These are phyloP conservation scores for Globisporangium abappressorium DNA, from an alignment of 352 stramenopile genomes.

Conservation along the genomic window DNA sequence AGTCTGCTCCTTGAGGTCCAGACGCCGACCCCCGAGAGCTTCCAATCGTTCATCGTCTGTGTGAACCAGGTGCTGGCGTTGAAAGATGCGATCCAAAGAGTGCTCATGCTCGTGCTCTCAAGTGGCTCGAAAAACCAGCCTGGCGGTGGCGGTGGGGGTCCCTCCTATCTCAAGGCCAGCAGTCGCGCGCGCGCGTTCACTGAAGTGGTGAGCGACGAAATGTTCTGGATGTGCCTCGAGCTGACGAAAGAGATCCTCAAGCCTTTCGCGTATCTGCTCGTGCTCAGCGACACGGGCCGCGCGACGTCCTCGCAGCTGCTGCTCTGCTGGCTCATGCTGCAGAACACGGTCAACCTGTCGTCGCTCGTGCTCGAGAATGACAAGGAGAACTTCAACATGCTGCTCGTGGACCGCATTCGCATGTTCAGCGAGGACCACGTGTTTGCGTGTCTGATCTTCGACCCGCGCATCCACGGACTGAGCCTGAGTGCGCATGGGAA, in stretches of 20 bases:
- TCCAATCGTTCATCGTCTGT: slow-evolving; percentile 22
- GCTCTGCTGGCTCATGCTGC: slow-evolving; percentile 28
- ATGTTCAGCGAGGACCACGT: slow-evolving; percentile 21
- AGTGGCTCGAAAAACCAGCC: not conserved
- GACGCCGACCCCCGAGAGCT: slow-evolving; percentile 11
- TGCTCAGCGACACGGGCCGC: slow-evolving; percentile 27
- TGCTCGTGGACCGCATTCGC: slow-evolving; percentile 22
- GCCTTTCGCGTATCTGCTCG: slow-evolving; percentile 25
- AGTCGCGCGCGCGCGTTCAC: slow-evolving; percentile 1
- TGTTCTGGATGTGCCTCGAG: slow-evolving; percentile 27
- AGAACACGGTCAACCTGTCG: slow-evolving; percentile 14
- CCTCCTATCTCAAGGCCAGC: not conserved
- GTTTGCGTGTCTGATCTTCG: slow-evolving; percentile 32
- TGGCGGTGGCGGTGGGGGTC: not conserved
- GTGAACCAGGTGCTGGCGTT: slow-evolving; percentile 19
- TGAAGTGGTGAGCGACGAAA: slow-evolving; percentile 12
- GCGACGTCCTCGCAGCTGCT: slow-evolving; percentile 29
- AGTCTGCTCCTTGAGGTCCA: not conserved
- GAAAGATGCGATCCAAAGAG: slow-evolving; percentile 12
- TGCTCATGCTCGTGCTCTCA: not conserved
- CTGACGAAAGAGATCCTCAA: slow-evolving; percentile 18
- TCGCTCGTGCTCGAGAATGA: slow-evolving; percentile 15
- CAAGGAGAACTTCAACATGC: slow-evolving; percentile 21
- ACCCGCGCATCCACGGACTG: slow-evolving; percentile 32
- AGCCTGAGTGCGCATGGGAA: slow-evolving; percentile 32